Conservation (phyloP, 331 rosid genomes). For the Phaseolus coccineus region DNA sequence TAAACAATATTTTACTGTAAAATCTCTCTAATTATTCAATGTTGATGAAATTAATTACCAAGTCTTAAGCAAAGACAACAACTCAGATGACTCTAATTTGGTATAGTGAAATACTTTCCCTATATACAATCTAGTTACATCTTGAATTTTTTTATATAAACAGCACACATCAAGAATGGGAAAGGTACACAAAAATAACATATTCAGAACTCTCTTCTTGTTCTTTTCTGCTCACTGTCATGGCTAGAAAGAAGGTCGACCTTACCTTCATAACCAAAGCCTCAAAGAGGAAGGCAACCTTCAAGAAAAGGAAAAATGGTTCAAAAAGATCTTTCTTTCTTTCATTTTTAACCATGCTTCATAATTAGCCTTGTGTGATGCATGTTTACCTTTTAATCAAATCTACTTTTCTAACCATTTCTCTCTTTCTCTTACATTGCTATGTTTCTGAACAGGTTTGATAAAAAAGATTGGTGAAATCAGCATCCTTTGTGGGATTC, state of each 20-base stretch:
- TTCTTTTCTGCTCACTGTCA: neutral
- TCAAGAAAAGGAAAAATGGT: conserved; percentile 34
- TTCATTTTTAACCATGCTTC: neutral
- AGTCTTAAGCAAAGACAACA: neutral
- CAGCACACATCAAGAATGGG: neutral
- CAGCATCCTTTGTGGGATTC: conserved; percentile 65
- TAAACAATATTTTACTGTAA: neutral
- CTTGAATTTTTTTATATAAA: neutral
- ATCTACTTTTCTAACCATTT: neutral
- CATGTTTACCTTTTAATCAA: neutral
- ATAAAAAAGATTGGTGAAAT: conserved; percentile 65
- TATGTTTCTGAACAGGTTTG: conserved; percentile 44
- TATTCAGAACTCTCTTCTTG: neutral
- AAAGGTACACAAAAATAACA: neutral
- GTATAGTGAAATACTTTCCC: neutral
- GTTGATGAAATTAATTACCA: neutral
- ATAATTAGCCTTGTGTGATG: neutral
- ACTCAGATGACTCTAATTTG: neutral
- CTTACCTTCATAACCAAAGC: neutral
- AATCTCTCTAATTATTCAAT: neutral
- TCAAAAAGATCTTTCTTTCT: neutral
- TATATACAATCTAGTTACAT: neutral
- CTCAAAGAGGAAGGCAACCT: conserved; percentile 19
- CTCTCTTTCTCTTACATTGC: neutral
- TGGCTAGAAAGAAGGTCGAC: conserved; percentile 21